Conservation (phyloP, 2,329 filamentous ascomycete genomes). For the Pseudogymnoascus destructans region DNA sequence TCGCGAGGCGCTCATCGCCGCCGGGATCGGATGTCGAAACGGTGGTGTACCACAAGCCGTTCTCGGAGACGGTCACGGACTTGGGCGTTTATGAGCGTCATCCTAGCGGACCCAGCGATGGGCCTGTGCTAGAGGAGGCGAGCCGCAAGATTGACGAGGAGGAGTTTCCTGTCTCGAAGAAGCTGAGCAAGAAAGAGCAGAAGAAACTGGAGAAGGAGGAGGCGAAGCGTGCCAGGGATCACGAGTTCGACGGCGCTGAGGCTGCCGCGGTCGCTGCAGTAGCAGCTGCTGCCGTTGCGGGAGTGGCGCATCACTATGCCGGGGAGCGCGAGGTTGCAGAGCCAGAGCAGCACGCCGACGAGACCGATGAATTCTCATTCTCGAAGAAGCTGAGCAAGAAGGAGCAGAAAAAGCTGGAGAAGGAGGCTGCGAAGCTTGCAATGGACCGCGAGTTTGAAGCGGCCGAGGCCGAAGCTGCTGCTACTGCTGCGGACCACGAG, state of each 20-base stretch:
- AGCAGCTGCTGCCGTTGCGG: background rate
- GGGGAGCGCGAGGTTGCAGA: slow-evolving; percentile 8
- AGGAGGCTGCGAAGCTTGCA: slow-evolving; percentile 24
- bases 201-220: slow-evolving; percentile 34
- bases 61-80: slow-evolving; percentile 36
- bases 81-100: slow-evolving; percentile 22
- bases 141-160: slow-evolving; percentile 23
- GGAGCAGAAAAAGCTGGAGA: slow-evolving; percentile 33
- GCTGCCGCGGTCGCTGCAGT: slow-evolving; percentile 1
- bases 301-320: background rate
- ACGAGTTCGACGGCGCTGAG: slow-evolving; percentile 12
- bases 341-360: background rate
- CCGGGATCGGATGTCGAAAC: slow-evolving; percentile 41
- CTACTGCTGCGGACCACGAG: background rate
- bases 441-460: slow-evolving; percentile 18
- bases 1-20: slow-evolving; percentile 49
- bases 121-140: slow-evolving; percentile 25
- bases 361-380: slow-evolving; percentile 16
- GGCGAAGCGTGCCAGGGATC: slow-evolving; percentile 21
- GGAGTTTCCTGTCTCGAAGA: slow-evolving; percentile 21
- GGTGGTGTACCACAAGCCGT: slow-evolving; percentile 36
- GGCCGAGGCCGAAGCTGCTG: background rate
- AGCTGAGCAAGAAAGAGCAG: slow-evolving; percentile 29
- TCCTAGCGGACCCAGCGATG: slow-evolving; percentile 14
- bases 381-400: slow-evolving; percentile 27